Evolutionary conservation across 495 filamentous ascomycete species (phyloP), one percentile per base, ranked within the genome.

Genomic region (Aspergillus sclerotiicarbonarius): DNA sequence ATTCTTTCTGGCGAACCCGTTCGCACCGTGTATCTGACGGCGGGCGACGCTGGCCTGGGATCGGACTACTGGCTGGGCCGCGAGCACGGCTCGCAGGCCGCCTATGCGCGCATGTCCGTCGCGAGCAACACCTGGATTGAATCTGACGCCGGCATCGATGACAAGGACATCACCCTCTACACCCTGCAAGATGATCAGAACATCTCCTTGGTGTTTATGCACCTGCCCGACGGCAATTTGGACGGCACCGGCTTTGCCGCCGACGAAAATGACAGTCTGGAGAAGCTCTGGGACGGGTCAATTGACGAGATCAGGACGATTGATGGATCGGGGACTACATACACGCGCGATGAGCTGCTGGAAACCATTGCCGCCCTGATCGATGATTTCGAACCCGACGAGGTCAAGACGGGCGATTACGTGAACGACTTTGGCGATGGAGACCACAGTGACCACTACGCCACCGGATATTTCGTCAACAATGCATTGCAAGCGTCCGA

Each of bases 11-110:
- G 86, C 69, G 59, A 71, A 59, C 35, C 65, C 62, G 48, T 94
- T 52, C 57, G 71, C 62, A 71, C 91, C 87, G 62, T 95, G 87
- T 70, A 92, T 89, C 74, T 95, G 86, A 67, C 91, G 85, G 70
- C 91, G 85, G 62, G 90, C 89, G 70, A 91, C 85, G 57, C 87
- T 84, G 63, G 90, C 85, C 67, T 56, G 2, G 21, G 18, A 12
- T 37, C 30, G 3, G 30, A 32, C n/a, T 66, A 59, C 53, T 66
- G 60, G 64, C 29, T 18, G 10, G 6, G 25, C 6, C 60, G 64
- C 0, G 50, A 66, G 30, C 15, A 41, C 0, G 63, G 63, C 3
- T 43, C 55, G 0, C 60, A 54, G 4, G 52, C 58, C 0, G 60
- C 64, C 4, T 66, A 66, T 16, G 53, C 57, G 13, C 32, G 47